Percentiles rank a stretch among this genome's conserved stretches.
Conservation (phyloP, 2,329 filamentous ascomycete genomes). For the Phialocephala sp. region DNA sequence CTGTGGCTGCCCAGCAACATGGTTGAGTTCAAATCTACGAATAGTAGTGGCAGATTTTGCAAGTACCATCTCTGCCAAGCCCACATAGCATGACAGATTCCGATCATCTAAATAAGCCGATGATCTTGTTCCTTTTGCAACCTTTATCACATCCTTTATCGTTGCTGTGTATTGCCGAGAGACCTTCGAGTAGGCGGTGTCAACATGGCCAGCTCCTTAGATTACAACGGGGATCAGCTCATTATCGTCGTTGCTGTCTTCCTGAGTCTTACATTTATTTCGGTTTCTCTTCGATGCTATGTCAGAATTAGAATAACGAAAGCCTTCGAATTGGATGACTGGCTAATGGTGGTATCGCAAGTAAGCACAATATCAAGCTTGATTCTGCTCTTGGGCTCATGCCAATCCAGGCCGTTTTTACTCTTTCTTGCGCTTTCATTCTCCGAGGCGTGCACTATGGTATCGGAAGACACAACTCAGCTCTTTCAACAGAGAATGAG, state of each 20-base stretch:
- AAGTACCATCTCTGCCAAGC: neutral
- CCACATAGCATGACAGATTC: neutral
- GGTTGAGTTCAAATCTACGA: neutral
- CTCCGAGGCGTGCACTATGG: slow-evolving; percentile 29
- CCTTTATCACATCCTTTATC: neutral
- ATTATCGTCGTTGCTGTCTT: slow-evolving; percentile 19
- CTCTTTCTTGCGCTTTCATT: slow-evolving; percentile 26
- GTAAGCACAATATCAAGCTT: slow-evolving; percentile 31
- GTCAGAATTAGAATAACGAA: slow-evolving; percentile 29
- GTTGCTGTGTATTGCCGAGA: neutral
- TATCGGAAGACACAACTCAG: slow-evolving; percentile 29
- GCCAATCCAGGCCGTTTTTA: slow-evolving; percentile 50
- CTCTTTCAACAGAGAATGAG: slow-evolving; percentile 12
- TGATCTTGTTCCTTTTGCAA: neutral
- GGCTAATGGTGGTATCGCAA: slow-evolving; percentile 29
- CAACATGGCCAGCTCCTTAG: slow-evolving; percentile 5
- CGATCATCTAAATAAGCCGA: neutral
- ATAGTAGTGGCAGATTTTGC: neutral
- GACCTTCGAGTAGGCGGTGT: neutral
- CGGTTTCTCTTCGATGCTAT: slow-evolving; percentile 25
- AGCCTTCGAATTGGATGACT: slow-evolving; percentile 31
- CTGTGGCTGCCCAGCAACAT: neutral
- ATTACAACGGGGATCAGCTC: slow-evolving; percentile 41
- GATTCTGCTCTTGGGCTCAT: slow-evolving; percentile 36
- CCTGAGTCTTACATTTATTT: slow-evolving; percentile 25